Conservation (phyloP, 2,329 filamentous ascomycete species). For the Botryotinia narcissicola region DNA sequence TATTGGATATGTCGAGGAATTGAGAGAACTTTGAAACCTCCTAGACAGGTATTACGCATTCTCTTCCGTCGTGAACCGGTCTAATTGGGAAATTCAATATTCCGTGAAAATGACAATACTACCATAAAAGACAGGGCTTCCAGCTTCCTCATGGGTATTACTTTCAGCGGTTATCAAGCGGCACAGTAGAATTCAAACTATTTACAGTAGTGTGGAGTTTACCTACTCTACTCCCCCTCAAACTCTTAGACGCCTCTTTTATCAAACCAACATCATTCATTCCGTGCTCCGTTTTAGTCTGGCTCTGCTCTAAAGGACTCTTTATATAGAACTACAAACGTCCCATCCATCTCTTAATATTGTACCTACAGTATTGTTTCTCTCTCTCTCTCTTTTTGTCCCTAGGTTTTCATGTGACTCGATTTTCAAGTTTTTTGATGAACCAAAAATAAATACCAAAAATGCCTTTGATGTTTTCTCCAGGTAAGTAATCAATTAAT, state of each 20-base stretch:
- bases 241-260: not conserved
- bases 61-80: not conserved
- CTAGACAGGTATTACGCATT: not conserved
- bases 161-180: conserved; percentile 12
- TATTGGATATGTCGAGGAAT: not conserved
- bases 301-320: not conserved
- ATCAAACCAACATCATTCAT: not conserved
- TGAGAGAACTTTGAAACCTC: not conserved
- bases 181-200: not conserved
- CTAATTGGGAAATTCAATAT: not conserved
- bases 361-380: too few species aligned
- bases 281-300: not conserved
- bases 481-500: conserved; percentile 9
- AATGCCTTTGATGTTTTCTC: conserved; percentile 20
- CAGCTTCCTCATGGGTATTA: not conserved
- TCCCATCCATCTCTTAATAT: not conserved
- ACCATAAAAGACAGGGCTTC: not conserved
- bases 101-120: not conserved
- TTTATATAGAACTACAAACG: conserved; percentile 1
- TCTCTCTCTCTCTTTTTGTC: not conserved
- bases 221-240: too few species aligned
- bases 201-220: not conserved
- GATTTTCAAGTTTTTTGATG: not conserved
- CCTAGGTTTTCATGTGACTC: too few species aligned
- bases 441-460: not conserved